A percentile compares a stretch with the other conserved stretches of the same genome.
Conservation (phyloP, 2,329 filamentous ascomycete species). For the Fusarium burgessii region DNA sequence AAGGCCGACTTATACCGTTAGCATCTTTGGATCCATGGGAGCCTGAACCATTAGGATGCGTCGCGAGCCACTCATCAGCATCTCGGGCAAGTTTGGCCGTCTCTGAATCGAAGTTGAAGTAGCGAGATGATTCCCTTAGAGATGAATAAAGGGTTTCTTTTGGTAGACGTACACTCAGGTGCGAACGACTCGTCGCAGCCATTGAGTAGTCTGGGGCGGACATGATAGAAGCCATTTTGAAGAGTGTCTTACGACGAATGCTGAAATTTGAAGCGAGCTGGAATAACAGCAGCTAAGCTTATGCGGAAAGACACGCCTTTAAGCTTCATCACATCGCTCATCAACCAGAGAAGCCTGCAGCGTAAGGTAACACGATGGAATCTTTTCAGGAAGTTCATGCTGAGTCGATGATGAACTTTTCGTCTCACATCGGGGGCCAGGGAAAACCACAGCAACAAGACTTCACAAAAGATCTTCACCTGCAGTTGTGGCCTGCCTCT, state of each 20-base stretch:
- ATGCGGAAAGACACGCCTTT: slow-evolving; percentile 12
- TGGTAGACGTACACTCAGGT: slow-evolving; percentile 44
- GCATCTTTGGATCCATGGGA: slow-evolving; percentile 27
- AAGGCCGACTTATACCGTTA: slow-evolving; percentile 41
- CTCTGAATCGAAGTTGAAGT: slow-evolving; percentile 44
- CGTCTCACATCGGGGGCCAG: slow-evolving; percentile 28
- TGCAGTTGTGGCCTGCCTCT: slow-evolving; percentile 24
- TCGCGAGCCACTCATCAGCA: slow-evolving; percentile 43
- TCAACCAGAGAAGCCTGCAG: background rate
- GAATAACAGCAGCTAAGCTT: background rate
- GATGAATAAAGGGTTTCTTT: slow-evolving; percentile 43
- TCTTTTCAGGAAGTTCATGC: slow-evolving; percentile 15
- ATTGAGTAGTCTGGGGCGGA: slow-evolving; percentile 47
- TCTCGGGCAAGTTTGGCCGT: slow-evolving; percentile 37
- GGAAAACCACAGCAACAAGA: slow-evolving; percentile 9
- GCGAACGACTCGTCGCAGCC: slow-evolving; percentile 39
- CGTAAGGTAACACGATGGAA: slow-evolving; percentile 21
- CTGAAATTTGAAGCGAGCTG: background rate
- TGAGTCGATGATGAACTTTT: slow-evolving; percentile 20
- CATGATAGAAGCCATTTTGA: slow-evolving; percentile 47
- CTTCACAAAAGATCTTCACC: slow-evolving; percentile 24
- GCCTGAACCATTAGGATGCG: slow-evolving; percentile 26
- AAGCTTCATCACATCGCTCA: slow-evolving; percentile 11
- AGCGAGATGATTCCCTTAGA: slow-evolving; percentile 41
- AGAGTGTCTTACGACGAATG: background rate